Base-by-base conservation (phyloP, 2,329 filamentous ascomycete genomes). In the Phaeosphaeriaceae sp. region DNA sequence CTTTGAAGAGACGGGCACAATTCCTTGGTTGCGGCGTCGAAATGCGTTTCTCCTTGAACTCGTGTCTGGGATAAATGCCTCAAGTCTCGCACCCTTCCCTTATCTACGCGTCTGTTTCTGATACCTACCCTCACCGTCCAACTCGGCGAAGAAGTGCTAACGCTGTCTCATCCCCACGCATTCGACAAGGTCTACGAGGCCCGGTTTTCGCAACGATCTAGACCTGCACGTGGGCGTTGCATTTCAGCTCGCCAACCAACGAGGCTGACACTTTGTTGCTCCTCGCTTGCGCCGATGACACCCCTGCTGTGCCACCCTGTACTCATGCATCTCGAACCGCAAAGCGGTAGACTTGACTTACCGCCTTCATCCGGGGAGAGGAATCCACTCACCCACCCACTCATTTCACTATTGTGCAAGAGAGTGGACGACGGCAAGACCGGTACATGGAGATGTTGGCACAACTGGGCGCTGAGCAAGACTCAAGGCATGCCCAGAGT, bases 401-500 rank as follows among this genome's bases (percentile, higher is more conserved):
- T n/a, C n/a, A n/a, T n/a, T n/a, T n/a, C n/a, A n/a, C n/a, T n/a
- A n/a, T n/a, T n/a, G n/a, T n/a, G n/a, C n/a, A n/a, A n/a, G n/a
- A n/a, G n/a, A n/a, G n/a, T n/a, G n/a, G n/a, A n/a, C 26, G 4
- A 9, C 26, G 26, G 5, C 15, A 40, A 17, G 35, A 40, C 15
- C 15, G 11, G 35, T 11, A 3, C 30, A 7, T 13, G 10, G 11
- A 35, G 17, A 15, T 15, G 30, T 35, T 13, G 30, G 30, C 30
- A 15, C 3, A 3, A 17, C 35, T 40, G 11, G 15, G 35, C 35
- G 35, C 4, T 17, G 4, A 15, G 11, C 11, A 17, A 40, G 15
- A 35, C 30, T 15, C 35, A 40, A 47, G 44, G 44, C 22, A 47
- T 22, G 40, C 43, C 48, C 42, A 52, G 48, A 56, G 22, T 10